A percentile compares a stretch with the other conserved stretches of the same genome.
phyloP scores from a whole-genome alignment of 345 rosid genomes.

The Ceriops zippeliana region DNA sequence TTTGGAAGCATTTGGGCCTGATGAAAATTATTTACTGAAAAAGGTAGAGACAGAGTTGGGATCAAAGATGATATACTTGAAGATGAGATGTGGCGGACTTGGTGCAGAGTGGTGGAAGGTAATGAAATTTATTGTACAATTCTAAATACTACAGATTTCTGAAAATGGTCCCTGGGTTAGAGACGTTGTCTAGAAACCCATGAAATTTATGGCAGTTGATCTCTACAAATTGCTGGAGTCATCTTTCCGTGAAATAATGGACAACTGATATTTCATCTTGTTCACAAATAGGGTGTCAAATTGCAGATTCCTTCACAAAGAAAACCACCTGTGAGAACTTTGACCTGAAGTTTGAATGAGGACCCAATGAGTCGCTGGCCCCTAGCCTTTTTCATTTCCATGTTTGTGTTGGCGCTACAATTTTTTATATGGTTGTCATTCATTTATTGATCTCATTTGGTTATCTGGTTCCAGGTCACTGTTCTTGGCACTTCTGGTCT shows the following conservation, averaged over 20 bases:
- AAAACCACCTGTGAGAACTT: not conserved
- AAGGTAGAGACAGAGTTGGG: constrained; percentile 94
- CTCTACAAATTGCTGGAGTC: not conserved
- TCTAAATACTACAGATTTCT: not conserved
- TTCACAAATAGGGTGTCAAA: not conserved
- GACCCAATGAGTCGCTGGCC: not conserved
- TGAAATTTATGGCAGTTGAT: not conserved
- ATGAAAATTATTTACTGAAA: constrained; percentile 69
- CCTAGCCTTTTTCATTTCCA: not conserved
- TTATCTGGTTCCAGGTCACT: constrained; percentile 52
- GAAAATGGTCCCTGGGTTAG: not conserved
- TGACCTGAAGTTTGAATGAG: not conserved
- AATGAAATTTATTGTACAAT: constrained; percentile 9
- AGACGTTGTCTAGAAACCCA: not conserved
- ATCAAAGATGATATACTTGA: constrained; percentile 86
- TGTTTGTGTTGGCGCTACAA: not conserved
- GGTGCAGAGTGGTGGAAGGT: constrained; percentile 96
- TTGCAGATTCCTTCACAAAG: not conserved
- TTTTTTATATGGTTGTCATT: not conserved
- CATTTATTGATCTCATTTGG: not conserved
- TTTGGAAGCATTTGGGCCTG: constrained; percentile 69
- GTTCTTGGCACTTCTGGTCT: constrained; percentile 92
- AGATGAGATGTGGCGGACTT: constrained; percentile 94
- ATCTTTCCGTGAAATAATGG: not conserved
- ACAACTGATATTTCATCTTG: not conserved